These are phyloP conservation scores for Dalbergia oliveri DNA, from an alignment of 306 rosid species.

Conservation along the genomic window DNA sequence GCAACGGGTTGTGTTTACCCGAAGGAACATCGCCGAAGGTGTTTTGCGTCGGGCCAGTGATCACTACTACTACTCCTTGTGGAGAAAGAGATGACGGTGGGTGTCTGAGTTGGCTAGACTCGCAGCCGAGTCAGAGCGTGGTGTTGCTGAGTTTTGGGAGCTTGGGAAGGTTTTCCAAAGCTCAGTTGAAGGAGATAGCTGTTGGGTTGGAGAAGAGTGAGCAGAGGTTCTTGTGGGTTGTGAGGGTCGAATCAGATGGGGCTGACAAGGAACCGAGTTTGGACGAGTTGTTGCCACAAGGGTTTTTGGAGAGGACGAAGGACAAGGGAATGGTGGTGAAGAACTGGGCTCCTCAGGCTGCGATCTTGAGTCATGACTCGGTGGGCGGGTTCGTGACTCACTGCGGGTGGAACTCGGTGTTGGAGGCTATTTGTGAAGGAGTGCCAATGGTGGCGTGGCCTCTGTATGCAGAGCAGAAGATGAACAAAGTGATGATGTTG, in stretches of 20 bases:
- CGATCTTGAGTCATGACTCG: slow-evolving; percentile 49
- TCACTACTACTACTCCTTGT: background rate
- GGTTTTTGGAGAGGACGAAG: slow-evolving; percentile 55
- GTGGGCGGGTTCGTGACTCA: slow-evolving; percentile 73
- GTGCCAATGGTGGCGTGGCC: slow-evolving; percentile 61
- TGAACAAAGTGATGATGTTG: slow-evolving; percentile 52
- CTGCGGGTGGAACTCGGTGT: slow-evolving; percentile 72
- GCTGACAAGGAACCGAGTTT: slow-evolving; percentile 38
- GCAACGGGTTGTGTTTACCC: slow-evolving; percentile 7
- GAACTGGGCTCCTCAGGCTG: slow-evolving; percentile 69
- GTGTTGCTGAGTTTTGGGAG: slow-evolving; percentile 69
- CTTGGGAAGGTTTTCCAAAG: slow-evolving; percentile 52
- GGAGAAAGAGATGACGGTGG: background rate
- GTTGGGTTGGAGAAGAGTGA: slow-evolving; percentile 58
- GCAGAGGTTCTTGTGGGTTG: slow-evolving; percentile 45
- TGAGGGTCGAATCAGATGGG: background rate
- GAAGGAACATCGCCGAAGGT: slow-evolving; percentile 39
- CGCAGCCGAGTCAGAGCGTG: slow-evolving; percentile 54
- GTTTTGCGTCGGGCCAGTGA: slow-evolving; percentile 19
- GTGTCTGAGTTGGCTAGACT: slow-evolving; percentile 59
- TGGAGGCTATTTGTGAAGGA: slow-evolving; percentile 54
- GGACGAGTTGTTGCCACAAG: slow-evolving; percentile 54
- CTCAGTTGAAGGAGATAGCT: slow-evolving; percentile 56
- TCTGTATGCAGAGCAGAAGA: slow-evolving; percentile 61
- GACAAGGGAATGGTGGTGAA: slow-evolving; percentile 36